Evolutionary conservation across 768 basidiomycete species (phyloP).

Genomic region (Hygrophorus pudorinus): DNA sequence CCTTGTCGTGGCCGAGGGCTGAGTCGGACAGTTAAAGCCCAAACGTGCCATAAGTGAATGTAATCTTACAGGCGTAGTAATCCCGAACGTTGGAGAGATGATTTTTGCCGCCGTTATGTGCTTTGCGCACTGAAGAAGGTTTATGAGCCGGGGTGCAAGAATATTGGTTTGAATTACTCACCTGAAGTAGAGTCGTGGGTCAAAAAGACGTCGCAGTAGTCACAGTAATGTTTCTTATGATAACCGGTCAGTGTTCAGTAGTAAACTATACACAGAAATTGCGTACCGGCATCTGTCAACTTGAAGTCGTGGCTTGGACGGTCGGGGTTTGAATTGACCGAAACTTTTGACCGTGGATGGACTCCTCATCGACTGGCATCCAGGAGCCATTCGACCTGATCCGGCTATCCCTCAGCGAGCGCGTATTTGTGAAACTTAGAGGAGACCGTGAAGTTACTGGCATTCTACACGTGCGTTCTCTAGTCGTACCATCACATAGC

Average conservation of each 20-base stretch:
- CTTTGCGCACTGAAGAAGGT: slow-evolving; percentile 83
- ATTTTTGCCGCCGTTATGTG: slow-evolving; percentile 96
- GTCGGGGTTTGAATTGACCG: slow-evolving; percentile 21
- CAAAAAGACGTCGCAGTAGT: slow-evolving; percentile 89
- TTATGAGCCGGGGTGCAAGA: too few relatives aligned
- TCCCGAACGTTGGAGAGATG: slow-evolving; percentile 94
- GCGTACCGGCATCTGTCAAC: slow-evolving; percentile 3
- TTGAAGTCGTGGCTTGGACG: not conserved
- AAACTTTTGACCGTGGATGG: slow-evolving; percentile 37
- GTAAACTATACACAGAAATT: not conserved
- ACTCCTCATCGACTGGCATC: slow-evolving; percentile 61
- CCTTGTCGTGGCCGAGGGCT: slow-evolving; percentile 93
- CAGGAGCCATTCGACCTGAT: slow-evolving; percentile 98
- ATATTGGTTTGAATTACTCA: slow-evolving; percentile 19
- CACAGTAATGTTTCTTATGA: slow-evolving; percentile 82
- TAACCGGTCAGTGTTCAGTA: not conserved
- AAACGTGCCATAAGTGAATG: not conserved
- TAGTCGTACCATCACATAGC: slow-evolving; percentile 7
- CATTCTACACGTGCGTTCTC: slow-evolving; percentile 71
- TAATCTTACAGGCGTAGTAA: slow-evolving; percentile 80
- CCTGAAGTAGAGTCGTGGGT: slow-evolving; percentile 94
- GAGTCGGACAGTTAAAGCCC: slow-evolving; percentile 3
- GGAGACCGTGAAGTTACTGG: slow-evolving; percentile 91
- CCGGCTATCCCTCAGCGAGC: slow-evolving; percentile 90
- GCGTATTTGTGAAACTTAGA: slow-evolving; percentile 94